A percentile compares a stretch with the other conserved stretches of the same genome.
Evolutionary conservation across 768 basidiomycete species (phyloP).

Genomic region (Russula olivacea): DNA sequence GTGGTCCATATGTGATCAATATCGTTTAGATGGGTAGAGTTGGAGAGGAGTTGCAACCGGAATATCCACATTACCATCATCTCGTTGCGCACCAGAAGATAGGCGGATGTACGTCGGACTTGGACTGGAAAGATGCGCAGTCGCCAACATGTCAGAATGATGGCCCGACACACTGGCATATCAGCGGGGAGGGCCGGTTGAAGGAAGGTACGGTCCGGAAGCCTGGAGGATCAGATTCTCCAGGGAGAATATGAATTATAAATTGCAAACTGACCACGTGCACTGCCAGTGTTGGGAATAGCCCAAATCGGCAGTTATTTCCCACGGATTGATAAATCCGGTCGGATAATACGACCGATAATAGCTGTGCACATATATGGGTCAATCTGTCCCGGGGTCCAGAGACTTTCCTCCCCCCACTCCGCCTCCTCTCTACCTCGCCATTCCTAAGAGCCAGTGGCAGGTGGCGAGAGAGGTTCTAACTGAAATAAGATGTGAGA

Average conservation of each 20-base stretch:
- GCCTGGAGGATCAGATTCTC: constrained; percentile 64
- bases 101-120: constrained; percentile 86
- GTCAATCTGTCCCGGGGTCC: too few species aligned
- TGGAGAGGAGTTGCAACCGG: constrained; percentile 4
- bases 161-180: too few species aligned
- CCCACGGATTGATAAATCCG: too few species aligned
- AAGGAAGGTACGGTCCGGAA: constrained; percentile 56
- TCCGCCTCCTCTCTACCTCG: too few species aligned
- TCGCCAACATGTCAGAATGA: too few species aligned
- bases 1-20: constrained; percentile 83
- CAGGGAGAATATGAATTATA: constrained; percentile 72
- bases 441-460: too few species aligned
- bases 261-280: constrained; percentile 38
- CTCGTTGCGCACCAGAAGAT: constrained; percentile 35
- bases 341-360: too few species aligned
- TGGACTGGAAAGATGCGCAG: constrained; percentile 47
- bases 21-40: constrained; percentile 43
- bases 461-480: constrained; percentile 54
- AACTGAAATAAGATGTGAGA: constrained; percentile 73
- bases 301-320: too few species aligned
- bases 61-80: constrained; percentile 24
- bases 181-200: too few species aligned
- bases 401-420: too few species aligned
- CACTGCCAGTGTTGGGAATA: too few species aligned
- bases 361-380: too few species aligned